Evolutionary conservation across 805 yeast genomes (phyloP).

Genomic region (Saccharomycopsis sp.): DNA sequence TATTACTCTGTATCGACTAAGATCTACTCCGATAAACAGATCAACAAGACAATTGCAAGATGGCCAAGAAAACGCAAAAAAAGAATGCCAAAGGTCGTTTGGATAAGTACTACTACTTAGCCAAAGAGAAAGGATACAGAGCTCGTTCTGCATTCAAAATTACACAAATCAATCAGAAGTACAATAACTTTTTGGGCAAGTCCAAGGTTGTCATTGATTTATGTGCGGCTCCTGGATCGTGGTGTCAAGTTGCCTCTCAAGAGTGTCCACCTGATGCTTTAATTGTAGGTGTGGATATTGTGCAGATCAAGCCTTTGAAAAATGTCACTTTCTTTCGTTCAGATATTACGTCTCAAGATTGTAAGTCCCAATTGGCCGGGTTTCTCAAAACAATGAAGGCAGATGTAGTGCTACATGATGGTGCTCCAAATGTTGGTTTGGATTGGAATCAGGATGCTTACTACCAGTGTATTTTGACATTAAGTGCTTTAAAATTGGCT

Average conservation of each 20-base stretch:
- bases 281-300: conserved; percentile 98
- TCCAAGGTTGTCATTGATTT: conserved; percentile 94
- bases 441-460: conserved; percentile 99
- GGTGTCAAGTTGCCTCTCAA: conserved; percentile 98
- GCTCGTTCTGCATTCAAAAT: conserved; percentile 98
- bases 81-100: conserved; percentile 98
- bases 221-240: conserved; percentile 97
- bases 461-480: conserved; percentile 92
- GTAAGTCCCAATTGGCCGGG: conserved; percentile 89
- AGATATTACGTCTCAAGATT: conserved; percentile 97
- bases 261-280: conserved; percentile 88
- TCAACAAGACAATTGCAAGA: conserved; percentile 24
- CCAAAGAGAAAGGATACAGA: conserved; percentile 96
- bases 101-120: conserved; percentile 92
- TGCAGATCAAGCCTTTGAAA: conserved; percentile 94
- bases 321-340: conserved; percentile 85
- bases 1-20: background rate
- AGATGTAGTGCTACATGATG: conserved; percentile 95
- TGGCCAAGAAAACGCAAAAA: conserved; percentile 85
- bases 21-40: background rate
- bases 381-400: conserved; percentile 99
- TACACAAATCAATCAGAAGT: conserved; percentile 91
- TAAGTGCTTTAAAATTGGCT: conserved; percentile 90
- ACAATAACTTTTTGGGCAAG: conserved; percentile 89
- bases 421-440: conserved; percentile 99